A percentile compares a stretch with the other conserved stretches of the same genome.
These are phyloP conservation scores for Umbelopsis sp. DNA, from an alignment of 192 early-diverging fungal species.

Conservation along the genomic window DNA sequence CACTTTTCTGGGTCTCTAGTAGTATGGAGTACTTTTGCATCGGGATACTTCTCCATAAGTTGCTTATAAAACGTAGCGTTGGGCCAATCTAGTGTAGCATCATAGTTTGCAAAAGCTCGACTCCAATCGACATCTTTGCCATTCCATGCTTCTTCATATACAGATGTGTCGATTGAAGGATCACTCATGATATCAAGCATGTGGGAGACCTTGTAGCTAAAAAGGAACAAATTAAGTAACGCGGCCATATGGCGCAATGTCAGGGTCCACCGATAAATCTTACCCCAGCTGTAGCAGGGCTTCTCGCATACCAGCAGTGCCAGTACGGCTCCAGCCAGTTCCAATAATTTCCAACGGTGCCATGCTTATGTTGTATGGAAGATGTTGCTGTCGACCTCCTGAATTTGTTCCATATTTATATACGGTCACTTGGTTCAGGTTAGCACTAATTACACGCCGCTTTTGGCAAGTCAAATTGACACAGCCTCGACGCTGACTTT, in stretches of 20 bases:
- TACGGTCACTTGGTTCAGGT: too few relatives aligned
- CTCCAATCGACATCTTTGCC: constrained; percentile 26
- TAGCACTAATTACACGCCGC: too few relatives aligned
- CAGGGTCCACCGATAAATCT: not conserved
- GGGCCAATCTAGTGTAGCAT: constrained; percentile 27
- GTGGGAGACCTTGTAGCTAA: constrained; percentile 26
- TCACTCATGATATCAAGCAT: constrained; percentile 23
- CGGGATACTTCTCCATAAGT: constrained; percentile 23
- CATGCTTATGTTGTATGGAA: not conserved
- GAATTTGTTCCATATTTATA: too few relatives aligned
- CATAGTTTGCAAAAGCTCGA: constrained; percentile 10
- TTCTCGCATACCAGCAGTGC: constrained; percentile 23
- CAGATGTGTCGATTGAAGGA: not conserved
- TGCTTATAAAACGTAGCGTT: constrained; percentile 22
- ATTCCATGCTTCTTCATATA: not conserved
- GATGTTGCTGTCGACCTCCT: too few relatives aligned
- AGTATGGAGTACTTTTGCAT: constrained; percentile 29
- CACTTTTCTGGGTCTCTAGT: constrained; percentile 26
- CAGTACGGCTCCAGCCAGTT: constrained; percentile 30
- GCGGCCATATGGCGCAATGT: too few relatives aligned
- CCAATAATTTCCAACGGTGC: constrained; percentile 31
- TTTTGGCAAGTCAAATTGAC: too few relatives aligned
- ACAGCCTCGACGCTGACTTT: too few relatives aligned
- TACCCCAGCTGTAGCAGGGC: constrained; percentile 30
- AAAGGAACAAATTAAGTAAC: not conserved